Conservation (phyloP, 2,329 filamentous ascomycete genomes). For the Alternaria sp. region DNA sequence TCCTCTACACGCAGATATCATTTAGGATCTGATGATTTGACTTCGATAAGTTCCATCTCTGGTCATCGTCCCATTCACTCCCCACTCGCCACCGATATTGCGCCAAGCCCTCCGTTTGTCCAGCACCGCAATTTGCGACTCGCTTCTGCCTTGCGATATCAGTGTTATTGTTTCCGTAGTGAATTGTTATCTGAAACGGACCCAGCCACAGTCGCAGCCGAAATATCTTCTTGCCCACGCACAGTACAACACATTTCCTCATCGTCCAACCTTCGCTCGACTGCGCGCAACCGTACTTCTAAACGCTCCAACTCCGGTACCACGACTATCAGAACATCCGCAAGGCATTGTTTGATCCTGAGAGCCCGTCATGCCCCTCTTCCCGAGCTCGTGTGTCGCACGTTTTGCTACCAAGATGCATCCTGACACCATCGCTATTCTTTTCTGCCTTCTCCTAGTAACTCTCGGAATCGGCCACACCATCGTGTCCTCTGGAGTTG, state of each 20-base stretch:
- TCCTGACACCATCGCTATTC: neutral
- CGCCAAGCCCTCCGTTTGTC: conserved; percentile 12
- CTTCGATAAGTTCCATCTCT: neutral
- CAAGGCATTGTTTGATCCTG: neutral
- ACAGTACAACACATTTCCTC: neutral
- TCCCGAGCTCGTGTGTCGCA: neutral
- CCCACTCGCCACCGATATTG: neutral
- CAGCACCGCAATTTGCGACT: neutral
- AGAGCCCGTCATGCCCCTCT: neutral
- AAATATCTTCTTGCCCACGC: neutral
- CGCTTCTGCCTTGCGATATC: conserved; percentile 1
- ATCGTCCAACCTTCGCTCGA: neutral
- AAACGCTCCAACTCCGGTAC: neutral
- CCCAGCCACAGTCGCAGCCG: neutral
- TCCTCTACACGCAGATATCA: neutral
- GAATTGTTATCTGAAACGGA: neutral
- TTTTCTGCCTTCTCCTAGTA: neutral
- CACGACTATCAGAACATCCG: neutral
- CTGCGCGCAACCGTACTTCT: neutral
- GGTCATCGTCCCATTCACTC: conserved; percentile 5
- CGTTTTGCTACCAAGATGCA: conserved; percentile 1
- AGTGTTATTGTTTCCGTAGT: neutral
- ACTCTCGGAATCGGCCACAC: neutral
- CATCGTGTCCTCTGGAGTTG: neutral
- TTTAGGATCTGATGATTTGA: neutral